Conservation (phyloP, 2,329 filamentous ascomycete species). For the Phyllosticta capitalensis region DNA sequence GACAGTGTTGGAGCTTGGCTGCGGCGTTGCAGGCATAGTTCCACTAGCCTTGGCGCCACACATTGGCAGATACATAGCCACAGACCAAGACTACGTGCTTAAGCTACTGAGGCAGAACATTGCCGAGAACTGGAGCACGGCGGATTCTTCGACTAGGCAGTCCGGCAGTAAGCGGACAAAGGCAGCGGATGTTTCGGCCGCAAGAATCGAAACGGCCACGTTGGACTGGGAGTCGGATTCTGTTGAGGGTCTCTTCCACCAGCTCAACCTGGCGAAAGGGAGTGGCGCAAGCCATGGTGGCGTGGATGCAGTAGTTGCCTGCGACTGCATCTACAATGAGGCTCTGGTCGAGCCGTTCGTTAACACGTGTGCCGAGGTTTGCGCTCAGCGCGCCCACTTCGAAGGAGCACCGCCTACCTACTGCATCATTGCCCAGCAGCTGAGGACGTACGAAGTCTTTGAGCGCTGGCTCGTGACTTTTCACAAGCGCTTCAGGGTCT, state of each 20-base stretch:
- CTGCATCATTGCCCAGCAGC: constrained; percentile 79
- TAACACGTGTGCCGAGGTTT: constrained; percentile 69
- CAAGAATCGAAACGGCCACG: constrained; percentile 7
- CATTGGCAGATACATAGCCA: constrained; percentile 62
- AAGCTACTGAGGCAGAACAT: constrained; percentile 71
- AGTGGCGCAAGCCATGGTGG: constrained; percentile 14
- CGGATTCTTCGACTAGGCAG: neutral
- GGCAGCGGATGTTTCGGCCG: neutral
- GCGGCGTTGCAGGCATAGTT: constrained; percentile 74
- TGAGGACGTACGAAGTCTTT: constrained; percentile 77
- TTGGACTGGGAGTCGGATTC: constrained; percentile 68
- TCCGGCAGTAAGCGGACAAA: neutral
- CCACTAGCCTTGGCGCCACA: constrained; percentile 56
- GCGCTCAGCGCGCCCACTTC: constrained; percentile 43
- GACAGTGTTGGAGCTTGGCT: constrained; percentile 71
- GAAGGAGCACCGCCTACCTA: constrained; percentile 44
- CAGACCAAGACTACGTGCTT: constrained; percentile 80
- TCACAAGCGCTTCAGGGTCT: constrained; percentile 56
- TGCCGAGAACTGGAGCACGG: constrained; percentile 42
- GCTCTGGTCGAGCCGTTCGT: constrained; percentile 72
- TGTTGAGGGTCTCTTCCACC: constrained; percentile 37
- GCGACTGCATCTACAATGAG: constrained; percentile 95
- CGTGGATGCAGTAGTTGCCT: constrained; percentile 70
- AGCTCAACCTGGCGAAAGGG: constrained; percentile 38
- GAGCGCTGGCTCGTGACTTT: constrained; percentile 70